Evolutionary conservation across 116 monocot genomes (phyloP), one percentile per base, ranked within the genome.

Genomic region (Iris pallida): DNA sequence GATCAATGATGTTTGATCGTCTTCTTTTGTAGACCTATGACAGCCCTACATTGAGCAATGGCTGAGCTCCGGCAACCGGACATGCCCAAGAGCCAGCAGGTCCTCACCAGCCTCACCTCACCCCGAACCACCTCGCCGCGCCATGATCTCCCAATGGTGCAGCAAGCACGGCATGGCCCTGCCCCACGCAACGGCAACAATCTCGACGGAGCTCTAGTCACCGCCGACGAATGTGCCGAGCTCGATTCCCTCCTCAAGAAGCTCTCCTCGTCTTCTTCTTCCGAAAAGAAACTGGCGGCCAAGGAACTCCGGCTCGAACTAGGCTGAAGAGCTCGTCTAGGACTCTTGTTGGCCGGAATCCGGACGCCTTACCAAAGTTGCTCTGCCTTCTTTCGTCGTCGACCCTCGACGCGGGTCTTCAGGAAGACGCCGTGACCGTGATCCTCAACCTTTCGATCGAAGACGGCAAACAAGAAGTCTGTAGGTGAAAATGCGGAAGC

Each of bases 401-500:
- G 16, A 68, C 43, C 13, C 73, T 81, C 4, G 56, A 51, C n/a
- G 58, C 61, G 42, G 83, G 89, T 53, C 71, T 84, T 7, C 62
- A 78, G 16, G 95, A 96, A 61, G 92, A 96, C 57, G 76, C 66
- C 9, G 92, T 89, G 65, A 87, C 92, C 6, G 79, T 79, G 13
- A 74, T 96, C 45, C 71, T 96, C 41, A 96, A 96, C 64, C 72
- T 92, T 47, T 89, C 96, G 10, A 82, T 96, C 48, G 76, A 82
- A 65, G 96, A 96, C 1, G 41, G 57, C 64, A 96, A 96, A 96
- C 75, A 96, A 92, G 70, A 83, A 81, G 71, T 48, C 75, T 16
- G 57, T 96, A 7, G 92, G 89, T 4, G 86, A 89, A 1, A 68
- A 86, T 53, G 66, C 74, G 17, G 54, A 61, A 19, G 80, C 79